Evolutionary conservation across 768 basidiomycete genomes (phyloP).

Genomic region (Suillus ampliporus): DNA sequence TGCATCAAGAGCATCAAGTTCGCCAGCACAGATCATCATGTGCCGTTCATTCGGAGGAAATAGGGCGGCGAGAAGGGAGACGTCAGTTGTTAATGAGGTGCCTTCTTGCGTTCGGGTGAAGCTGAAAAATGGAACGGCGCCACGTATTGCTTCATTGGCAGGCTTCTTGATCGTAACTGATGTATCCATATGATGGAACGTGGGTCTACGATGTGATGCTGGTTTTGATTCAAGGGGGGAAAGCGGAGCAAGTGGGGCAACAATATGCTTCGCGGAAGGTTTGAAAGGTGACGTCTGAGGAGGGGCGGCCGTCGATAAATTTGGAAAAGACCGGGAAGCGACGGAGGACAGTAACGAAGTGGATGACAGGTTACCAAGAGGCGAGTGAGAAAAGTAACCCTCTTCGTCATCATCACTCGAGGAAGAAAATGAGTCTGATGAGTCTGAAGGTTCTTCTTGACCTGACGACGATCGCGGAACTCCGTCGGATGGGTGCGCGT

Average conservation of each 20-base stretch:
- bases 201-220: slow-evolving; percentile 15
- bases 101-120: slow-evolving; percentile 81
- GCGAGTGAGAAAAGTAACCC: slow-evolving; percentile 68
- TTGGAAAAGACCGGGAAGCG: slow-evolving; percentile 50
- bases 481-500: neutral
- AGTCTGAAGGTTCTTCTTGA: slow-evolving; percentile 23
- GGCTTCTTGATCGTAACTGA: slow-evolving; percentile 21
- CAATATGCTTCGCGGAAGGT: slow-evolving; percentile 44
- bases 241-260: slow-evolving; percentile 40
- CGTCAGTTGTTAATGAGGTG: slow-evolving; percentile 77
- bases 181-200: slow-evolving; percentile 12
- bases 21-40: slow-evolving; percentile 75
- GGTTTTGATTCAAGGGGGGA: slow-evolving; percentile 30
- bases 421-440: slow-evolving; percentile 33
- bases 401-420: slow-evolving; percentile 46
- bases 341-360: slow-evolving; percentile 39
- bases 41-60: slow-evolving; percentile 76
- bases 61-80: slow-evolving; percentile 65
- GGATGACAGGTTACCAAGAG: slow-evolving; percentile 42
- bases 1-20: slow-evolving; percentile 64
- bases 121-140: slow-evolving; percentile 73
- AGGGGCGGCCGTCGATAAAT: slow-evolving; percentile 41
- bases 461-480: slow-evolving; percentile 15
- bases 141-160: slow-evolving; percentile 9
- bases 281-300: slow-evolving; percentile 39